Conservation (phyloP, 352 stramenopile genomes). For the Phytophthora quininea region DNA sequence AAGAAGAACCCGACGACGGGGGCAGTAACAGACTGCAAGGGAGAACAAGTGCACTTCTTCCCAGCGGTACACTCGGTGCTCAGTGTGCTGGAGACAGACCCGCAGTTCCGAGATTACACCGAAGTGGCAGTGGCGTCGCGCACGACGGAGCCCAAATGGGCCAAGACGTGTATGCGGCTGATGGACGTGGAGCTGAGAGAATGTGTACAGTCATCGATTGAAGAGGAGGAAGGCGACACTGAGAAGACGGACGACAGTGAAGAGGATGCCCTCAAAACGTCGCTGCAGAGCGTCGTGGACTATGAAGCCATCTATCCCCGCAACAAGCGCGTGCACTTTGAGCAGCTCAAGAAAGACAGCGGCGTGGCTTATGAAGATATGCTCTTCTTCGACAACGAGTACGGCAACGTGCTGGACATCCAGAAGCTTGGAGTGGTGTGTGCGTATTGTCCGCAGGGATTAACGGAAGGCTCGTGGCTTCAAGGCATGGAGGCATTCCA, state of each 20-base stretch:
- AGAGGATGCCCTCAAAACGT: slow-evolving; percentile 30
- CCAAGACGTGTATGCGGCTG: slow-evolving; percentile 77
- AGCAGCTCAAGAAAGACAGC: slow-evolving; percentile 88
- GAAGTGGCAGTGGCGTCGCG: slow-evolving; percentile 77
- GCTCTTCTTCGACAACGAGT: slow-evolving; percentile 97
- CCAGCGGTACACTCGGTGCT: slow-evolving; percentile 71
- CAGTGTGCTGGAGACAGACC: slow-evolving; percentile 64
- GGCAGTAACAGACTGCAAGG: slow-evolving; percentile 67
- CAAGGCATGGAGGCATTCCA: slow-evolving; percentile 79
- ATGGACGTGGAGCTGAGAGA: slow-evolving; percentile 56
- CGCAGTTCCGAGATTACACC: slow-evolving; percentile 63
- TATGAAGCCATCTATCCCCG: slow-evolving; percentile 86
- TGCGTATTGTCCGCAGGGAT: slow-evolving; percentile 76
- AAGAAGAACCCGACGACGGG: slow-evolving; percentile 61
- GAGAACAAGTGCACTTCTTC: slow-evolving; percentile 85
- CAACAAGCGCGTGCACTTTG: slow-evolving; percentile 93
- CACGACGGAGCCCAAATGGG: slow-evolving; percentile 77
- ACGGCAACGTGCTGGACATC: slow-evolving; percentile 79
- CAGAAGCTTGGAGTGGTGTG: slow-evolving; percentile 73
- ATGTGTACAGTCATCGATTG: slow-evolving; percentile 49
- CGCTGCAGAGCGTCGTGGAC: slow-evolving; percentile 67
- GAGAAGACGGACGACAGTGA: background rate
- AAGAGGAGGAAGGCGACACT: background rate
- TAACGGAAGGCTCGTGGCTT: slow-evolving; percentile 70
- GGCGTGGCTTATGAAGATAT: slow-evolving; percentile 93